These are phyloP conservation scores for Pythium diclinum DNA, from an alignment of 352 stramenopile species.

Conservation along the genomic window DNA sequence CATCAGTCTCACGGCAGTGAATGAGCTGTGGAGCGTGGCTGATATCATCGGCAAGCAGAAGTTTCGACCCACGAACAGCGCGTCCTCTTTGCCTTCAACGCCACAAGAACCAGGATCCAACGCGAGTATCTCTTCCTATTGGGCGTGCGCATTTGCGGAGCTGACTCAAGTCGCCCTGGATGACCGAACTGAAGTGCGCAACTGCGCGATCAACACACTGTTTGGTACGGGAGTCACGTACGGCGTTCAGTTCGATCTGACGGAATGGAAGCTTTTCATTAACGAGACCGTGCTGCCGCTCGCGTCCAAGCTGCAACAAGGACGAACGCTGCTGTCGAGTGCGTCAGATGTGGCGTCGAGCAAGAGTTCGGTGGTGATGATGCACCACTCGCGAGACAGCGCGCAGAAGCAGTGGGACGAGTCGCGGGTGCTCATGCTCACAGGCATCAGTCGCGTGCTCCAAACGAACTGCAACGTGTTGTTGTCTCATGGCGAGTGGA, in stretches of 20 bases:
- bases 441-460: conserved; percentile 92
- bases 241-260: conserved; percentile 86
- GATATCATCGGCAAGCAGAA: conserved; percentile 80
- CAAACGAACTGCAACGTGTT: conserved; percentile 79
- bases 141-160: conserved; percentile 71
- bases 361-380: conserved; percentile 41
- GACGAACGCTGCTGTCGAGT: conserved; percentile 15
- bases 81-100: neutral
- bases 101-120: neutral
- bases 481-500: conserved; percentile 57
- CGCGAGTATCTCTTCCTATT: conserved; percentile 30
- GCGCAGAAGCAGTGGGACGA: conserved; percentile 96
- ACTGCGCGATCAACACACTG: conserved; percentile 96
- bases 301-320: conserved; percentile 54
- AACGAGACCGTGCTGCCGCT: conserved; percentile 93
- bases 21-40: conserved; percentile 94
- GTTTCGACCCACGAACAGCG: neutral
- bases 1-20: conserved; percentile 96
- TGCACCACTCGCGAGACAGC: conserved; percentile 96
- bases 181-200: conserved; percentile 92
- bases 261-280: conserved; percentile 93
- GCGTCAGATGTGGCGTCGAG: neutral
- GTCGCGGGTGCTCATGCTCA: conserved; percentile 93
- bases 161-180: conserved; percentile 90
- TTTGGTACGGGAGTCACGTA: conserved; percentile 96